A percentile compares a stretch with the other conserved stretches of the same genome.
Evolutionary conservation across 83 land plant species (phyloP).

Genomic region (Larix sibirica): DNA sequence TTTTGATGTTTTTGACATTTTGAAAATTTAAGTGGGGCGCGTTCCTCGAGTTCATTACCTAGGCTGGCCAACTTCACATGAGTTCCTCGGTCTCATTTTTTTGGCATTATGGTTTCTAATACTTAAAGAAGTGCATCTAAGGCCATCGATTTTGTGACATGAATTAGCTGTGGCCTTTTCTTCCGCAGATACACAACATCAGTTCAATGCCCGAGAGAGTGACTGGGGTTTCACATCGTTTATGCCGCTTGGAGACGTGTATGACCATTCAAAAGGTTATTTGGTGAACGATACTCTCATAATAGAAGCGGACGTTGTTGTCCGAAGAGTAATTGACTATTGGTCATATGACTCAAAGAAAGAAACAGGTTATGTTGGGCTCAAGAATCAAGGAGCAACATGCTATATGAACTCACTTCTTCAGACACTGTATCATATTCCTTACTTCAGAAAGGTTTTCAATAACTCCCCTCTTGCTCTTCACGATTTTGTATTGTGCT

Average conservation of each 20-base stretch:
- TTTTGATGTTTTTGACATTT: too few species aligned
- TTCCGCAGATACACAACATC: slow-evolving; percentile 92
- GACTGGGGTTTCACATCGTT: slow-evolving; percentile 99
- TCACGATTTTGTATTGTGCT: not conserved
- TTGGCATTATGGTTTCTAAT: too few species aligned
- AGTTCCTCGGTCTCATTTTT: too few species aligned
- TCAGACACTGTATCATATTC: slow-evolving; percentile 94
- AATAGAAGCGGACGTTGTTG: slow-evolving; percentile 91
- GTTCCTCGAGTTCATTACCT: too few species aligned
- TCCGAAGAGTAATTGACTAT: slow-evolving; percentile 75
- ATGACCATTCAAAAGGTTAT: slow-evolving; percentile 85
- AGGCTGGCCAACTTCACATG: too few species aligned
- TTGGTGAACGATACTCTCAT: slow-evolving; percentile 82
- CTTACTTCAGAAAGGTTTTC: slow-evolving; percentile 93
- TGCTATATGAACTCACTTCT: slow-evolving; percentile 99
- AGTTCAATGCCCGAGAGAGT: slow-evolving; percentile 92
- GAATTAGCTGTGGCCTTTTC: not conserved
- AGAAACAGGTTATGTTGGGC: slow-evolving; percentile 99
- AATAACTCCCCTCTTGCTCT: not conserved
- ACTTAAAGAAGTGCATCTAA: too few species aligned
- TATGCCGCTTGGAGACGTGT: slow-evolving; percentile 90
- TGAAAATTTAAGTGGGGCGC: too few species aligned
- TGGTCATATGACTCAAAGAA: slow-evolving; percentile 97
- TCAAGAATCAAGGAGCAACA: slow-evolving; percentile 99
- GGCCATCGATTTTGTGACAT: too few species aligned